Conservation (phyloP, 495 filamentous ascomycete species). For the Penicillium subrubescens region DNA sequence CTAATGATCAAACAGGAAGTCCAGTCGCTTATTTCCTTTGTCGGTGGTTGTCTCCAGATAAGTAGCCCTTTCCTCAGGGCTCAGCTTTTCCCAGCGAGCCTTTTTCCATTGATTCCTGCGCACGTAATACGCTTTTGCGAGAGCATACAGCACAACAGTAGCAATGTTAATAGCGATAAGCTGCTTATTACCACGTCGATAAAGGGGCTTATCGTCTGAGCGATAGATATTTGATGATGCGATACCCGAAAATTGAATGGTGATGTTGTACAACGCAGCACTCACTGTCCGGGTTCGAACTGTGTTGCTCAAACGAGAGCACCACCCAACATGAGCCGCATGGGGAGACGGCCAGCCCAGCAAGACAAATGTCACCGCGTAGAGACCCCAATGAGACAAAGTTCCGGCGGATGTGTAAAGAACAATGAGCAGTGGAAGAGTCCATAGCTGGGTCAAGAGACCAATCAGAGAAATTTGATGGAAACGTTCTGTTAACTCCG, state of each 20-base stretch:
- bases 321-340: slow-evolving; percentile 36
- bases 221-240: slow-evolving; percentile 58
- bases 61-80: slow-evolving; percentile 20
- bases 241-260: slow-evolving; percentile 51
- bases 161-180: slow-evolving; percentile 49
- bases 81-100: slow-evolving; percentile 22
- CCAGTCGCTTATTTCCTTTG: slow-evolving; percentile 40
- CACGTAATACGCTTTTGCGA: slow-evolving; percentile 44
- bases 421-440: slow-evolving; percentile 39
- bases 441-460: slow-evolving; percentile 30
- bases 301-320: slow-evolving; percentile 51
- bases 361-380: slow-evolving; percentile 56
- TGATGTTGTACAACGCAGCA: slow-evolving; percentile 57
- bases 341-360: slow-evolving; percentile 53
- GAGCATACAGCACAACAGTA: slow-evolving; percentile 38
- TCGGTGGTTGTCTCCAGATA: slow-evolving; percentile 40
- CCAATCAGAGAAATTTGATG: slow-evolving; percentile 51
- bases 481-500: slow-evolving; percentile 49
- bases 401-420: slow-evolving; percentile 42
- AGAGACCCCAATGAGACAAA: slow-evolving; percentile 56
- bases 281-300: slow-evolving; percentile 57
- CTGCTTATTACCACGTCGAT: slow-evolving; percentile 51
- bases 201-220: slow-evolving; percentile 58
- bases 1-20: slow-evolving; percentile 34
- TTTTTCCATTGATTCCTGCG: slow-evolving; percentile 34